phyloP scores from a whole-genome alignment of 2,329 filamentous ascomycete species.

The Penicillium oxalicum region DNA sequence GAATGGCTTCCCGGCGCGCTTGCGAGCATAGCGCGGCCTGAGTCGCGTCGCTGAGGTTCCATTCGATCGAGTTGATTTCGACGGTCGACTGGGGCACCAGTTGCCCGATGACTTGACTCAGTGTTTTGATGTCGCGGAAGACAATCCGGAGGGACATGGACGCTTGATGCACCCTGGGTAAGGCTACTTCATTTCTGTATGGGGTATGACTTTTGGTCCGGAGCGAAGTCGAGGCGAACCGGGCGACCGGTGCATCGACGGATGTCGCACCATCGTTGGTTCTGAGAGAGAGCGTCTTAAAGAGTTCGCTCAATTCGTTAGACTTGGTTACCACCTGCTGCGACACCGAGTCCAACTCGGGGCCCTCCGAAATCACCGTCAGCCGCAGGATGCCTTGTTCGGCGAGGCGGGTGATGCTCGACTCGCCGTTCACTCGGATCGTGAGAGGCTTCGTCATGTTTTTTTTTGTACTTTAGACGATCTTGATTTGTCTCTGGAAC shows the following conservation, averaged over 20 bases:
- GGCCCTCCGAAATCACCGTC: conserved; percentile 6
- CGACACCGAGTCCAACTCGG: conserved; percentile 6
- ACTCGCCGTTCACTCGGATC: conserved; percentile 11
- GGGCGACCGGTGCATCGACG: conserved; percentile 16
- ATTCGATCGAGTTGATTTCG: conserved; percentile 18
- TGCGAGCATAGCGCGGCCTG: conserved; percentile 14
- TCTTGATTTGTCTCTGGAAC: no score
- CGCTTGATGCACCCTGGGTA: conserved; percentile 15
- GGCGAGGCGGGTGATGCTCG: conserved; percentile 10
- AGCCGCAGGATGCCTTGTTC: conserved; percentile 13
- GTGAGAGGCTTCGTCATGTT: conserved; percentile 14
- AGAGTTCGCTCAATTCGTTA: conserved; percentile 8
- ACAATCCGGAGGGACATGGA: conserved; percentile 14
- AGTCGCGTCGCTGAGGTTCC: conserved; percentile 22
- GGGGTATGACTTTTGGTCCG: conserved; percentile 3
- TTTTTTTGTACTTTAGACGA: neutral
- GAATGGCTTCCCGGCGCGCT: conserved; percentile 18
- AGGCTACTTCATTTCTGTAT: conserved; percentile 2
- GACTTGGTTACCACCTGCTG: conserved; percentile 7
- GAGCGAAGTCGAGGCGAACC: conserved; percentile 12
- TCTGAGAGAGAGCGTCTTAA: conserved; percentile 11
- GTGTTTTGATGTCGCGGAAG: conserved; percentile 21
- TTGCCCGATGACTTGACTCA: conserved; percentile 16
- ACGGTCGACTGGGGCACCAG: conserved; percentile 17
- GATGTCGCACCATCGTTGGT: conserved; percentile 4